A percentile compares a stretch with the other conserved stretches of the same genome.
phyloP scores from a whole-genome alignment of 192 early-diverging fungal genomes.

The Jimgerdemannia lactiflua region DNA sequence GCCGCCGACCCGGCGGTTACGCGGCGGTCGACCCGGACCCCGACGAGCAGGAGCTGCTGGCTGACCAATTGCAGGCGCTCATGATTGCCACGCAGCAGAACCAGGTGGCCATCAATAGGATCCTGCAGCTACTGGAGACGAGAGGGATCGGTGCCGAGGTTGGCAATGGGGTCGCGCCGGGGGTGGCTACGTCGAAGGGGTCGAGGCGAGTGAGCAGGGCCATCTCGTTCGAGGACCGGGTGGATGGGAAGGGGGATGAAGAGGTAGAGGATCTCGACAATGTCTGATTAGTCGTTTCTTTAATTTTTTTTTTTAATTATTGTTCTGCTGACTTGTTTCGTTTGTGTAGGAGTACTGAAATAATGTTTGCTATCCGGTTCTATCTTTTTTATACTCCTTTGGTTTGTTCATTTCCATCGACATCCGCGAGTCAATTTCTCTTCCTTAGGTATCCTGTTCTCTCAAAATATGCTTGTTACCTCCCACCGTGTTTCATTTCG shows the following conservation, averaged over 20 bases:
- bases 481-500: too few species aligned
- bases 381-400: too few species aligned
- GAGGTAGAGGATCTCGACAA: not conserved
- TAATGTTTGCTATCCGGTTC: too few species aligned
- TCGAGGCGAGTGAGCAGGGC: not conserved
- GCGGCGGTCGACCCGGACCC: not conserved
- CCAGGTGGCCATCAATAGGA: conserved; percentile 23
- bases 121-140: conserved; percentile 16
- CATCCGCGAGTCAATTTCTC: too few species aligned
- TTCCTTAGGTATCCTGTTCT: too few species aligned
- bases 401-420: too few species aligned
- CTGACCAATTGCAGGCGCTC: conserved; percentile 21
- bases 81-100: conserved; percentile 20
- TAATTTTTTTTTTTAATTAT: too few species aligned
- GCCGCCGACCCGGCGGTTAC: not conserved
- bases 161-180: not conserved
- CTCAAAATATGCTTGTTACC: too few species aligned
- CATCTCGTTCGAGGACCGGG: not conserved
- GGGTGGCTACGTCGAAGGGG: not conserved
- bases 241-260: not conserved
- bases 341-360: too few species aligned
- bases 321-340: too few species aligned
- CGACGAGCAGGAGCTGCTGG: conserved; percentile 7
- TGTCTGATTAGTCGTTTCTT: too few species aligned
- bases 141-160: not conserved